Conservation (phyloP, 495 filamentous ascomycete species). For the Podospora didyma region DNA sequence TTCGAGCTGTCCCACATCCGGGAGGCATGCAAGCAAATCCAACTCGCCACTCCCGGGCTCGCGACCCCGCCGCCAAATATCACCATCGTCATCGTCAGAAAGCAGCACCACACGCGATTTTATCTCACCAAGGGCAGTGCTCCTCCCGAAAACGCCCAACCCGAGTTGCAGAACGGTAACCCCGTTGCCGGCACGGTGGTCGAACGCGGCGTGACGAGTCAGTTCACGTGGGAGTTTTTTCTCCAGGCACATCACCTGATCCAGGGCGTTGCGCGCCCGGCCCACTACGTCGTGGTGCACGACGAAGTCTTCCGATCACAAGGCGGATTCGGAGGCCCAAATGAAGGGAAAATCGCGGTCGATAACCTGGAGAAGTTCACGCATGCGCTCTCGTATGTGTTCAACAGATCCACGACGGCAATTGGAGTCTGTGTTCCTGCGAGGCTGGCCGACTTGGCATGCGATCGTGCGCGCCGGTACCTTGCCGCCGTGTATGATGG, state of each 20-base stretch:
- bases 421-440: slow-evolving; percentile 71
- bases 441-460: slow-evolving; percentile 71
- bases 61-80: slow-evolving; percentile 38
- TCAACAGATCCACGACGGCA: slow-evolving; percentile 67
- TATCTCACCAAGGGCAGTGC: too few species aligned
- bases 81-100: slow-evolving; percentile 60
- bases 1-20: slow-evolving; percentile 29
- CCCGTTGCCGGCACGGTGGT: slow-evolving; percentile 77
- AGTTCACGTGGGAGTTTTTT: slow-evolving; percentile 71
- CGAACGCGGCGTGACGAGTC: slow-evolving; percentile 71
- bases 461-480: slow-evolving; percentile 49
- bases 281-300: slow-evolving; percentile 67
- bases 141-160: too few species aligned
- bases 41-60: too few species aligned
- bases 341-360: slow-evolving; percentile 33
- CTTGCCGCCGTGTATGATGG: not conserved
- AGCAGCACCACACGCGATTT: slow-evolving; percentile 85
- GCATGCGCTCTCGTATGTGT: slow-evolving; percentile 66
- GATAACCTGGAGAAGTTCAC: slow-evolving; percentile 58
- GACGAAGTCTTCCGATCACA: slow-evolving; percentile 59
- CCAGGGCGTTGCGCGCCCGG: slow-evolving; percentile 73
- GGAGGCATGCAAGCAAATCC: not conserved
- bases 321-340: not conserved
- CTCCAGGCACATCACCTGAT: slow-evolving; percentile 72
- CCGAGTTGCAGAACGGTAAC: slow-evolving; percentile 21